Evolutionary conservation across 805 yeast genomes (phyloP), one percentile per base, ranked within the genome.

Genomic region (Alloascoidea africana): DNA sequence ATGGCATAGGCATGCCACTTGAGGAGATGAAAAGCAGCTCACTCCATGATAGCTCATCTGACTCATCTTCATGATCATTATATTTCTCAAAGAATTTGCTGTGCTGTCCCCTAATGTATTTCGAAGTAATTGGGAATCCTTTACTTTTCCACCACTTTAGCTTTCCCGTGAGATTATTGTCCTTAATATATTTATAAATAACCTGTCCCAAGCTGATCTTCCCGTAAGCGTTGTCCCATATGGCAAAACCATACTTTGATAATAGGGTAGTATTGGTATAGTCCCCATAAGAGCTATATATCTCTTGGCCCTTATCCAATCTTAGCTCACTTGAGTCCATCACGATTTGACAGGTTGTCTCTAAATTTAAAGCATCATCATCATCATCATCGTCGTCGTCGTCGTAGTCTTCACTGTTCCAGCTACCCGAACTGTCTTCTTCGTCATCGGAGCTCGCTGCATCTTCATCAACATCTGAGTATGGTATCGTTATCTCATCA

Each of bases 221-320:
- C 45, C 80, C 85, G 47, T 70, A 65, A 1, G 61, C 58, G 44
- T 75, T 72, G n/a, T 59, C 58, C 36, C 62, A 58, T 27, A 68
- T 60, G 5, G 76, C 69, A 52, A 87, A 86, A 1, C 96, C 96
- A 52, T 86, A 87, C 40, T 82, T 66, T 11, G 86, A 72, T 11
- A 86, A 53, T 32, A 87, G 57, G 27, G 70, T 66, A 0, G 80
- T 63, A 46, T 82, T 84, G 13, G 76, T 57, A 32, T 78, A 61
- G 17, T 75, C 78, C 0, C 96, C 96, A 48, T 86, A 87, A 0
- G 91, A 75, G 56, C 84, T 86, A 61, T 76, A 82, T 11, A 89
- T 49, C 49, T 89, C 96, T 8, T 61, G 53, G 4, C 73, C 71
- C n/a, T n/a, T n/a, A n/a, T n/a, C n/a, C n/a, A n/a, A n/a, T 23